Base-by-base conservation (phyloP, 495 filamentous ascomycete genomes). In the Podospora anserina region DNA sequence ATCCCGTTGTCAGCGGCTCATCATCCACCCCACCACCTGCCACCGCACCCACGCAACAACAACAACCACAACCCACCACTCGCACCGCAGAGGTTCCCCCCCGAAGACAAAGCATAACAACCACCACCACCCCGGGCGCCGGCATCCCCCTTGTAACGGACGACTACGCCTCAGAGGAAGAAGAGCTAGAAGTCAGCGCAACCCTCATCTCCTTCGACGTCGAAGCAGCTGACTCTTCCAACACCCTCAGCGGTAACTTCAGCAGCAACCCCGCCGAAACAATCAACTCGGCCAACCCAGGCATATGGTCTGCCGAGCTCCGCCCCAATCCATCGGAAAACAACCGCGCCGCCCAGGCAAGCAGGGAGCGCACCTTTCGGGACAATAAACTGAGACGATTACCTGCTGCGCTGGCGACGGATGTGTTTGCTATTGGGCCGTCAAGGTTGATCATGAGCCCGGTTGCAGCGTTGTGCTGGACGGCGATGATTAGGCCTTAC, bases 201-300 rank as follows among this genome's bases (percentile, higher is more conserved):
- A 85, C 84, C 0, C 70, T 87, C 1, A 86, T 87, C n/a, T 85
- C 81, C 65, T 86, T 87, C 61, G 85, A 87, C 71, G 84, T 87
- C 30, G 84, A 86, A 62, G 78, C 83, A 7, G 81, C 79, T 55
- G 82, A 85, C 58, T 16, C 63, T 34, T 30, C 44, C 61, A n/a
- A 20, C 30, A 5, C 59, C 54, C 2, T 6, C n/a, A 27, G 32
- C 63, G 54, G 30, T 53, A 13, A n/a, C 53, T n/a, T 44, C 59
- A n/a, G 16, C n/a, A 11, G 16, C 18, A 44, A 16, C 56, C 5
- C 44, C 65, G 53, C 9, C 4, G 63, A 70, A 39, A 63, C 57
- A 34, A 49, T 49, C 39, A 49, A 49, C 39, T 18, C 39, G 13
- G 2, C 39, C 39, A 49, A 49, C 39, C 78, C 80, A 4, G 83